These are phyloP conservation scores for Acorus calamus DNA, from an alignment of 106 monocot species.

Conservation along the genomic window DNA sequence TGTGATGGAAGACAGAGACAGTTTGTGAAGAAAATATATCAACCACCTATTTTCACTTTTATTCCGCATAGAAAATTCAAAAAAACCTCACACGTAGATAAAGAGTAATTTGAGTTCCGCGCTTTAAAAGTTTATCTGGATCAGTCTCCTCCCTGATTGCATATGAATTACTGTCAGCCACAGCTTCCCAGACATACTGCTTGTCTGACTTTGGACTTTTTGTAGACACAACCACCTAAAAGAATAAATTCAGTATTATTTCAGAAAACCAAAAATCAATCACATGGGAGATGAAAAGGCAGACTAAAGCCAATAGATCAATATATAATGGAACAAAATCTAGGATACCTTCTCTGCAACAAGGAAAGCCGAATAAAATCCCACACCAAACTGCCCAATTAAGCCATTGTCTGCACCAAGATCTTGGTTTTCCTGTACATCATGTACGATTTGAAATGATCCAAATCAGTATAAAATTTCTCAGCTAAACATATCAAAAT, in stretches of 20 bases:
- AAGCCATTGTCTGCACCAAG: slow-evolving; percentile 85
- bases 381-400: slow-evolving; percentile 99
- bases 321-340: no score
- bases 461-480: no score
- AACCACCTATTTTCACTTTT: no score
- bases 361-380: slow-evolving; percentile 98
- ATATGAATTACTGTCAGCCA: slow-evolving; percentile 91
- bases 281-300: no score
- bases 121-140: slow-evolving; percentile 60
- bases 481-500: background rate
- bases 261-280: no score
- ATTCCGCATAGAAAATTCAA: background rate
- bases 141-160: slow-evolving; percentile 84
- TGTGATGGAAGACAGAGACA: slow-evolving; percentile 13
- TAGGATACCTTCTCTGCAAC: slow-evolving; percentile 71
- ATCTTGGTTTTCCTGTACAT: slow-evolving; percentile 83
- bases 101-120: slow-evolving; percentile 89
- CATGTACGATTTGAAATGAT: background rate
- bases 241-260: background rate
- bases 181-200: slow-evolving; percentile 94
- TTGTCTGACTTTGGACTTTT: slow-evolving; percentile 95
- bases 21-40: background rate
- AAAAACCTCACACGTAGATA: slow-evolving; percentile 56
- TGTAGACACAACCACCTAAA: slow-evolving; percentile 87
- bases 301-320: no score